Evolutionary conservation across 768 basidiomycete genomes (phyloP).

Genomic region (Dioszegia crocea): DNA sequence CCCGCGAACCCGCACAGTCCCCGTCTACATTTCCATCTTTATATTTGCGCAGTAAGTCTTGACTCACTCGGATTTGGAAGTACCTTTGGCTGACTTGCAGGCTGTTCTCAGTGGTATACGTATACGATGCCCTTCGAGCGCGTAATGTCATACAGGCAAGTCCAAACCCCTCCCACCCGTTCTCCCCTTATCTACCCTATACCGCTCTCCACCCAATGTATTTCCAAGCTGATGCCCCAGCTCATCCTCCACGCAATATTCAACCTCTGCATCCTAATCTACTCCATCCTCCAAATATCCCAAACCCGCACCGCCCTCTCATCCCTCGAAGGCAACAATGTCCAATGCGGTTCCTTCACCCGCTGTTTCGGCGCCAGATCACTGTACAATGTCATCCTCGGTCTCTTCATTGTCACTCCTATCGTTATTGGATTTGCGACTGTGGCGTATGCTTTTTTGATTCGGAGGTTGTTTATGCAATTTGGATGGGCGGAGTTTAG

Average conservation of each 20-base stretch:
- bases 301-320: slow-evolving; percentile 30
- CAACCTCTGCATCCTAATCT: slow-evolving; percentile 29
- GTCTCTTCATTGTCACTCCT: slow-evolving; percentile 34
- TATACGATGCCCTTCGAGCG: slow-evolving; percentile 35
- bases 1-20: slow-evolving; percentile 24
- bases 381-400: slow-evolving; percentile 22
- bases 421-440: slow-evolving; percentile 31
- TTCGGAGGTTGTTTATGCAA: slow-evolving; percentile 18
- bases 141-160: slow-evolving; percentile 32
- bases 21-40: slow-evolving; percentile 37
- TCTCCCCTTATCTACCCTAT: too few species aligned
- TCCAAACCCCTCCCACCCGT: neutral
- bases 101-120: slow-evolving; percentile 69
- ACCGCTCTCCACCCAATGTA: neutral
- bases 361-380: slow-evolving; percentile 27
- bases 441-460: slow-evolving; percentile 17
- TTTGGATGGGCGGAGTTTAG: slow-evolving; percentile 38
- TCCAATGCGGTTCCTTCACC: slow-evolving; percentile 22
- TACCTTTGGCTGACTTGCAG: slow-evolving; percentile 63
- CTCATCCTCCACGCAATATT: slow-evolving; percentile 32
- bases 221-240: slow-evolving; percentile 7
- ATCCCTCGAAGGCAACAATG: neutral
- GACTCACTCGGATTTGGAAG: slow-evolving; percentile 66
- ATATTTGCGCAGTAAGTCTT: slow-evolving; percentile 34
- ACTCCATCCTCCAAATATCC: slow-evolving; percentile 36